Conservation (phyloP, 2,329 filamentous ascomycete species). For the Pestalotiopsis sp. region DNA sequence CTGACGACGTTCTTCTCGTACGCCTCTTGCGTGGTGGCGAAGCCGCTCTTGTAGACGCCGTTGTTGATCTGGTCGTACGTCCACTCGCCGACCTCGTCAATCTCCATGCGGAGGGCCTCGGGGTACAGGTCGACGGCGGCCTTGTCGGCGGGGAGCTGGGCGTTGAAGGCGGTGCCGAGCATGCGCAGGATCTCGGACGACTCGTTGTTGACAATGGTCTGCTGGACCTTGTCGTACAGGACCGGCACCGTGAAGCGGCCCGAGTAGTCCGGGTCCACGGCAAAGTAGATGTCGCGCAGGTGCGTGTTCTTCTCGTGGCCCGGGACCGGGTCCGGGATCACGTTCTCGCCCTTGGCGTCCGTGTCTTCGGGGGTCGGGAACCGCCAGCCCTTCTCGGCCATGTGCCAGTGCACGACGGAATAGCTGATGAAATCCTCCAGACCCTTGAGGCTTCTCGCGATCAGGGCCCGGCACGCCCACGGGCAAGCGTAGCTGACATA, state of each 20-base stretch:
- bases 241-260: constrained; percentile 89
- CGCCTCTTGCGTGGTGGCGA: constrained; percentile 80
- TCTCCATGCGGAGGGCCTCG: constrained; percentile 60
- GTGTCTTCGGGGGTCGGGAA: constrained; percentile 69
- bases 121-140: constrained; percentile 71
- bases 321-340: constrained; percentile 68
- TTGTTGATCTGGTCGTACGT: constrained; percentile 76
- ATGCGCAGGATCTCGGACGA: constrained; percentile 91
- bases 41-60: constrained; percentile 76
- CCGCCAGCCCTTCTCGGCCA: constrained; percentile 75
- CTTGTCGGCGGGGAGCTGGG: constrained; percentile 62
- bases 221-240: constrained; percentile 76
- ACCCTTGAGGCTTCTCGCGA: constrained; percentile 88
- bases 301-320: constrained; percentile 71
- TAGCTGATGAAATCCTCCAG: constrained; percentile 80
- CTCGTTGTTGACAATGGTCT: constrained; percentile 87
- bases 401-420: constrained; percentile 92
- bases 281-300: constrained; percentile 80
- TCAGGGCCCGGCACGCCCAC: constrained; percentile 88
- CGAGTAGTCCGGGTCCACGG: constrained; percentile 68
- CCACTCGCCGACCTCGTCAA: constrained; percentile 81
- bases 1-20: constrained; percentile 74
- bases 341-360: constrained; percentile 60
- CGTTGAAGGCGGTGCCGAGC: constrained; percentile 82
- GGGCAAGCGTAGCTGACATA: constrained; percentile 95